phyloP scores from a whole-genome alignment of 805 yeast genomes.

The Blastobotrys muscicola region DNA sequence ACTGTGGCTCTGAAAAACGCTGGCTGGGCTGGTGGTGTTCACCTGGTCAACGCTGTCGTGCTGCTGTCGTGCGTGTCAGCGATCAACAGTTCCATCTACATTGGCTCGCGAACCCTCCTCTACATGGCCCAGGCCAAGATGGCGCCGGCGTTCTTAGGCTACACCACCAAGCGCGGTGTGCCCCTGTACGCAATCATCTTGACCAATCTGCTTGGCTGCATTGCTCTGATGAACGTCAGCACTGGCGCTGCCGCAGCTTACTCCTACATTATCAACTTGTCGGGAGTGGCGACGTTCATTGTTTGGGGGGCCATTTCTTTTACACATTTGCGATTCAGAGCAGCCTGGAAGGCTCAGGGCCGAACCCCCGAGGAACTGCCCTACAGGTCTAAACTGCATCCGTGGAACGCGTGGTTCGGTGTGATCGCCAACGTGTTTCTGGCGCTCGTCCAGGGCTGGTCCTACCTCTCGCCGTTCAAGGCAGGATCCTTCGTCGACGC shows the following conservation, averaged over 20 bases:
- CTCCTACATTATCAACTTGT: conserved; percentile 47
- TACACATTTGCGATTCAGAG: conserved; percentile 49
- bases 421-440: conserved; percentile 41
- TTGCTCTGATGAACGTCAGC: conserved; percentile 47
- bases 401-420: conserved; percentile 42
- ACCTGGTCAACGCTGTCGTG: conserved; percentile 54
- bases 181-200: conserved; percentile 51
- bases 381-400: conserved; percentile 42
- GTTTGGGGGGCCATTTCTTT: conserved; percentile 57
- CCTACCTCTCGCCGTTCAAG: conserved; percentile 48
- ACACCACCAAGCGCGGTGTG: conserved; percentile 49
- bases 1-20: conserved; percentile 40
- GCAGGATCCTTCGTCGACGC: conserved; percentile 51
- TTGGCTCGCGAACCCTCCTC: conserved; percentile 59
- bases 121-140: conserved; percentile 52
- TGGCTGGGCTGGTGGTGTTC: conserved; percentile 43
- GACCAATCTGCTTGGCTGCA: conserved; percentile 44
- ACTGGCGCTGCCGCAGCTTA: conserved; percentile 56
- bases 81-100: conserved; percentile 57
- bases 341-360: conserved; percentile 36
- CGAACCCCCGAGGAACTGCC: conserved; percentile 40
- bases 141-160: conserved; percentile 48
- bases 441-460: conserved; percentile 59
- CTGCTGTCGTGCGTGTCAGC: conserved; percentile 58
- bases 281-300: conserved; percentile 59